phyloP scores from a whole-genome alignment of 768 basidiomycete species.

The Kwoniella dendrophila region DNA sequence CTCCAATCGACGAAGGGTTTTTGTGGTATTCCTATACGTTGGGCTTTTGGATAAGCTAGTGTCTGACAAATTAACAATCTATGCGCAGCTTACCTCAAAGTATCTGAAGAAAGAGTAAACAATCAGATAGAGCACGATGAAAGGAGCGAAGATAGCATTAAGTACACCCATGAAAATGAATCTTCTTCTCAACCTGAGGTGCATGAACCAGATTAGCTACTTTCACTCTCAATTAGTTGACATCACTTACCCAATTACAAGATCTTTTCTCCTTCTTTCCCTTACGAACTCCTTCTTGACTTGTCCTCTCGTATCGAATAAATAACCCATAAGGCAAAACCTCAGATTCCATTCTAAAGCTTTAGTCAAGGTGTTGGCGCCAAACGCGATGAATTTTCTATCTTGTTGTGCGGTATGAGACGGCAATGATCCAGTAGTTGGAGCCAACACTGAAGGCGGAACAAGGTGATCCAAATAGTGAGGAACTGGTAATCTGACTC shows the following conservation, averaged over 20 bases:
- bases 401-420: constrained; percentile 56
- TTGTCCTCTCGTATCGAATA: constrained; percentile 86
- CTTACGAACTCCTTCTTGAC: constrained; percentile 91
- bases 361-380: constrained; percentile 76
- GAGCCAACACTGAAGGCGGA: constrained; percentile 39
- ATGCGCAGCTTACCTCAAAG: constrained; percentile 73
- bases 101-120: constrained; percentile 99
- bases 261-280: constrained; percentile 71
- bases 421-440: constrained; percentile 12
- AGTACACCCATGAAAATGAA: constrained; percentile 97
- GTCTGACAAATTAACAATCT: background rate
- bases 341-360: constrained; percentile 96
- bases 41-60: background rate
- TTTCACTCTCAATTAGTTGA: background rate
- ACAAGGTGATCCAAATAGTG: constrained; percentile 29
- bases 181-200: constrained; percentile 70
- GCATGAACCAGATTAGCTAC: background rate
- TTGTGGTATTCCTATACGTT: constrained; percentile 90
- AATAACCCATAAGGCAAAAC: constrained; percentile 91
- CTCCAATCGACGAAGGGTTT: constrained; percentile 91
- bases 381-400: constrained; percentile 60
- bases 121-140: constrained; percentile 92
- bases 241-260: constrained; percentile 77
- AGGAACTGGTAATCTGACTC: constrained; percentile 70
- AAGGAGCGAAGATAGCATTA: constrained; percentile 93